Percentiles rank a stretch among this genome's conserved stretches.
Conservation (phyloP, 371 early-diverging fungal genomes). For the Vairimorpha ceranae region DNA sequence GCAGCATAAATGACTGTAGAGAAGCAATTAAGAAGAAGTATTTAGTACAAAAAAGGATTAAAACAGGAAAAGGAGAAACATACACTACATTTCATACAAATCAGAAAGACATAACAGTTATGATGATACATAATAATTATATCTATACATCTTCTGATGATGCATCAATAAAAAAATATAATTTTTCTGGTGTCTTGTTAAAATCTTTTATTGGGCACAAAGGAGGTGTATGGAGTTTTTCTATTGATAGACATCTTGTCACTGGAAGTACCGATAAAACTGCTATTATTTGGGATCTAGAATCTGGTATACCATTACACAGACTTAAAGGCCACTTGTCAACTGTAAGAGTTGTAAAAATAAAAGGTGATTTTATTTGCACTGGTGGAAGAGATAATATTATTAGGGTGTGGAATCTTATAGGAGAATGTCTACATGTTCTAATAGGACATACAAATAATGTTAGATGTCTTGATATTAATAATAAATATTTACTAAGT, state of each 20-base stretch:
- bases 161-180: constrained; percentile 50
- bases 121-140: constrained; percentile 6
- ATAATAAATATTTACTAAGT: constrained; percentile 77
- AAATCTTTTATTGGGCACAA: constrained; percentile 75
- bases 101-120: constrained; percentile 50
- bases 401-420: constrained; percentile 57
- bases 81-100: constrained; percentile 35
- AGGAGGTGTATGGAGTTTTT: constrained; percentile 94
- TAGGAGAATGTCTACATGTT: constrained; percentile 50
- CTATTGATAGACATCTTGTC: constrained; percentile 73
- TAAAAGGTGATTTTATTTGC: constrained; percentile 67
- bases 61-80: constrained; percentile 12
- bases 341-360: constrained; percentile 82
- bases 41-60: constrained; percentile 24
- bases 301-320: constrained; percentile 73
- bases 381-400: constrained; percentile 61
- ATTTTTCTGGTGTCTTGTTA: constrained; percentile 65
- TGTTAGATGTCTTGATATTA: constrained; percentile 81
- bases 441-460: constrained; percentile 76
- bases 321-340: constrained; percentile 82
- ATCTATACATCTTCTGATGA: constrained; percentile 58
- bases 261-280: constrained; percentile 93
- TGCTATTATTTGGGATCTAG: constrained; percentile 86
- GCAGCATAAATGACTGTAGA: constrained; percentile 30
- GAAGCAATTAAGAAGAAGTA: constrained; percentile 37